phyloP scores from a whole-genome alignment of 345 rosid genomes.

The Nephelium lappaceum region DNA sequence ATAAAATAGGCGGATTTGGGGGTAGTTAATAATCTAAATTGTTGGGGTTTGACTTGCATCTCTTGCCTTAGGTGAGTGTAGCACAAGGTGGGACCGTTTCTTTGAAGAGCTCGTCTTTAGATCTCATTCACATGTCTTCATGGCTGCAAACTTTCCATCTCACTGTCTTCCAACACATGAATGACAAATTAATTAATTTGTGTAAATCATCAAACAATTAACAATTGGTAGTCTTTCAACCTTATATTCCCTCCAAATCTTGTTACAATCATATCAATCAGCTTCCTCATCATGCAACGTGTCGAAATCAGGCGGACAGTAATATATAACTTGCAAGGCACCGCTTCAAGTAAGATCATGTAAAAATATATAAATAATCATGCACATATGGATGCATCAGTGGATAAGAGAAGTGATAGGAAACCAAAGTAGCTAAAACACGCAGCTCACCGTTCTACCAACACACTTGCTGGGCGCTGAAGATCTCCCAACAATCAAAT shows the following conservation, averaged over 20 bases:
- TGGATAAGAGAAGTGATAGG: slow-evolving; percentile 19
- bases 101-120: background rate
- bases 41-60: slow-evolving; percentile 42
- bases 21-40: slow-evolving; percentile 37
- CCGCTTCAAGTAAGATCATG: background rate
- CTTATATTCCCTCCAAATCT: background rate
- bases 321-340: slow-evolving; percentile 12
- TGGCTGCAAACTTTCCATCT: background rate
- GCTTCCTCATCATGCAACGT: slow-evolving; percentile 5
- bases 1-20: slow-evolving; percentile 17
- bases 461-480: slow-evolving; percentile 28
- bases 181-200: background rate
- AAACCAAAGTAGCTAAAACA: slow-evolving; percentile 12
- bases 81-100: slow-evolving; percentile 40
- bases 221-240: background rate
- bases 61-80: slow-evolving; percentile 38
- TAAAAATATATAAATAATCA: background rate
- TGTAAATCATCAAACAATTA: background rate
- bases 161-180: background rate
- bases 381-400: background rate
- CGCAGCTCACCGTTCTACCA: slow-evolving; percentile 4
- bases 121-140: slow-evolving; percentile 14
- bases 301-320: background rate
- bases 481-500: slow-evolving; percentile 18
- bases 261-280: background rate